Conservation (phyloP, 1,284 basidiomycete genomes). For the Fomitopsis schrenkii region DNA sequence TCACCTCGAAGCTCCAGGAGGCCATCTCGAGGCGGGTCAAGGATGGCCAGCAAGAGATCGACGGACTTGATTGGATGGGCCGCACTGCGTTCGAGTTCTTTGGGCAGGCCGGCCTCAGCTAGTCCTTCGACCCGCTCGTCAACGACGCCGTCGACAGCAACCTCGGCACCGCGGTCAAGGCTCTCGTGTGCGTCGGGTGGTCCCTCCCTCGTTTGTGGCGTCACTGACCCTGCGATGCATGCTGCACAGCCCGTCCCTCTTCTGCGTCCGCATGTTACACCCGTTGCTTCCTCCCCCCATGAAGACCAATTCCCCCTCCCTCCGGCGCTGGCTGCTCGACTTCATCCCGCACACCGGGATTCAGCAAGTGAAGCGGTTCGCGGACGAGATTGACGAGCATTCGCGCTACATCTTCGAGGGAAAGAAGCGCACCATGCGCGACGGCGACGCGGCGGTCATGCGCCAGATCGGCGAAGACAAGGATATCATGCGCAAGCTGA, state of each 20-base stretch:
- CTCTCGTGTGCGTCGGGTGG: slow-evolving; percentile 20
- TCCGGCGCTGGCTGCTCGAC: slow-evolving; percentile 13
- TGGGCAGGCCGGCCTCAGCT: slow-evolving; percentile 31
- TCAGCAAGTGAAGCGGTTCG: slow-evolving; percentile 12
- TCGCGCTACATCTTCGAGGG: slow-evolving; percentile 14
- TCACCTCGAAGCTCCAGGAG: slow-evolving; percentile 12
- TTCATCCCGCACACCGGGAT: slow-evolving; percentile 12
- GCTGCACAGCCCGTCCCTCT: slow-evolving; percentile 12
- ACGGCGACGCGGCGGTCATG: slow-evolving; percentile 22
- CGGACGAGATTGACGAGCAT: slow-evolving; percentile 15
- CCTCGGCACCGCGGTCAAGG: slow-evolving; percentile 27
- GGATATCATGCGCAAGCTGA: slow-evolving; percentile 27
- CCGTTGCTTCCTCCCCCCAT: slow-evolving; percentile 12
- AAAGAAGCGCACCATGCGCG: slow-evolving; percentile 22
- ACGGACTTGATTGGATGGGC: slow-evolving; percentile 34
- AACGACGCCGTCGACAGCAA: slow-evolving; percentile 20
- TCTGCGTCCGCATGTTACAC: slow-evolving; percentile 3
- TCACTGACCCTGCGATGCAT: neutral
- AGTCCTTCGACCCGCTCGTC: slow-evolving; percentile 34
- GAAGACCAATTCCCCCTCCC: slow-evolving; percentile 4
- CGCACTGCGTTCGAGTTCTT: slow-evolving; percentile 30
- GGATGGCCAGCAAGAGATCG: slow-evolving; percentile 24
- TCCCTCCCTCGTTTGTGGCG: neutral
- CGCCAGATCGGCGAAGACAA: slow-evolving; percentile 26
- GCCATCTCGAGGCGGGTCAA: slow-evolving; percentile 8